Conservation (phyloP, 2,329 filamentous ascomycete genomes). For the Sclerotinia subarctica region DNA sequence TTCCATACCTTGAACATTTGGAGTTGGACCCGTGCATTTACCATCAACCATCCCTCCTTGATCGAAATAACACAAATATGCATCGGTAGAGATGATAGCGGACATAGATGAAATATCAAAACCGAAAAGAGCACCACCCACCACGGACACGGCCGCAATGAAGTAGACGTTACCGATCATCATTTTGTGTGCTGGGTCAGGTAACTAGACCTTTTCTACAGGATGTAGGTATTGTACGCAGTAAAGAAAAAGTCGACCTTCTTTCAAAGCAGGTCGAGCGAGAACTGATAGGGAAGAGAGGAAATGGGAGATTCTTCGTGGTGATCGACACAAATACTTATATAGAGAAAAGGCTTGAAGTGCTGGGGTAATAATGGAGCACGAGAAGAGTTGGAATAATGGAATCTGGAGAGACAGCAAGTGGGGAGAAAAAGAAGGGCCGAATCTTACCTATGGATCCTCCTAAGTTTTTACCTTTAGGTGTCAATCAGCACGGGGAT, state of each 20-base stretch:
- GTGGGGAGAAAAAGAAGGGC: constrained; percentile 11
- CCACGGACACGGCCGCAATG: constrained; percentile 37
- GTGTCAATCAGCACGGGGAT: background rate
- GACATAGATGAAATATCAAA: constrained; percentile 59
- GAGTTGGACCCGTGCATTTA: constrained; percentile 52
- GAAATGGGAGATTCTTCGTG: background rate
- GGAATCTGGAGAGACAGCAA: constrained; percentile 8
- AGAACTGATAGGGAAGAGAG: background rate
- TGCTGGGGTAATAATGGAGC: constrained; percentile 11
- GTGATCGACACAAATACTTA: constrained; percentile 15
- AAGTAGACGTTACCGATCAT: constrained; percentile 36
- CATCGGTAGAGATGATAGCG: constrained; percentile 50
- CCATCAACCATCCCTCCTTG: constrained; percentile 40
- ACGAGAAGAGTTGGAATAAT: constrained; percentile 6
- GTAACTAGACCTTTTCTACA: constrained; percentile 9
- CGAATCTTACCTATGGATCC: constrained; percentile 13
- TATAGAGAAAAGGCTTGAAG: background rate
- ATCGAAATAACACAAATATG: constrained; percentile 53
- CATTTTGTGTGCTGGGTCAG: constrained; percentile 24
- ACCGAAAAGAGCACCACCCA: constrained; percentile 37
- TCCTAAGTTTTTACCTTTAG: background rate
- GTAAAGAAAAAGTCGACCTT: background rate
- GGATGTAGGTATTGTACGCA: background rate
- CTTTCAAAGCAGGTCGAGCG: background rate
- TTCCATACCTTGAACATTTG: constrained; percentile 39